Evolutionary conservation across 495 filamentous ascomycete species (phyloP).

Genomic region (Lasiosphaeria ovina): DNA sequence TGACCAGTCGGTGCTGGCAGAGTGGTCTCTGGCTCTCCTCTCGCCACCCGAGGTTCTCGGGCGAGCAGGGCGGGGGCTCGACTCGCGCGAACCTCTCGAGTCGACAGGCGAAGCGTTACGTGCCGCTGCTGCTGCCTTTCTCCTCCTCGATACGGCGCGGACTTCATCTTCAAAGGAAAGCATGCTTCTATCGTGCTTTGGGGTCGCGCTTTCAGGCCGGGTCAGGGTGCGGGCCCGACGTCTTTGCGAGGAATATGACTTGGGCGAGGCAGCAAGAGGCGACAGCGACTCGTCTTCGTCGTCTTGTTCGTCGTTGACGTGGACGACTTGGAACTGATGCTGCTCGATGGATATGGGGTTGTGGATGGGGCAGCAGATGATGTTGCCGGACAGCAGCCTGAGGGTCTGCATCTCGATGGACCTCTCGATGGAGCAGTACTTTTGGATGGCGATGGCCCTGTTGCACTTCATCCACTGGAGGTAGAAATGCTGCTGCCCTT

Average conservation of each 20-base stretch:
- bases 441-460: constrained; percentile 21
- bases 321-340: constrained; percentile 18
- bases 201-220: background rate
- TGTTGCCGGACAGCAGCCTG: constrained; percentile 26
- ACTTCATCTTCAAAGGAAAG: background rate
- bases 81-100: background rate
- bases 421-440: constrained; percentile 24
- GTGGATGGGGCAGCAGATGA: constrained; percentile 30
- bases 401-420: constrained; percentile 24
- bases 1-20: background rate
- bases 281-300: no score
- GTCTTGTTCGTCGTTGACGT: background rate
- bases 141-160: background rate
- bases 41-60: constrained; percentile 2
- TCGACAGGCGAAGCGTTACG: background rate
- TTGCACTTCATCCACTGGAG: constrained; percentile 36
- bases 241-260: background rate
- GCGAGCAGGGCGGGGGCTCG: background rate
- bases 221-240: background rate
- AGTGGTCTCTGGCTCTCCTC: no score
- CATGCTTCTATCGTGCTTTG: background rate
- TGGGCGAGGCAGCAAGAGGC: background rate
- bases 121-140: background rate
- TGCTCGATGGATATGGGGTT: constrained; percentile 30
- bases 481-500: constrained; percentile 29